Base-by-base conservation (phyloP, 805 yeast species). In the Pichia kluyveri region DNA sequence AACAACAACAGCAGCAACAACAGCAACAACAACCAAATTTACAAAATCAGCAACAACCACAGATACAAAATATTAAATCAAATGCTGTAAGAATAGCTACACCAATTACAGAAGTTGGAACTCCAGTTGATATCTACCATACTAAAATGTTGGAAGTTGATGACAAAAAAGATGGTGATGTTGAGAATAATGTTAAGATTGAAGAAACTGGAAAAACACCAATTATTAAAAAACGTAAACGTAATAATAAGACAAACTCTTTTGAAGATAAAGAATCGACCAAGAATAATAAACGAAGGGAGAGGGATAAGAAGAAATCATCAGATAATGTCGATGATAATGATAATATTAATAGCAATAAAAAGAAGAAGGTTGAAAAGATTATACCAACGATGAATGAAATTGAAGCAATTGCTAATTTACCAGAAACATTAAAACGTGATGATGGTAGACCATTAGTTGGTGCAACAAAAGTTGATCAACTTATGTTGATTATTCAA, bases 381-480 rank as follows among this genome's bases (percentile, higher is more conserved):
- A 11, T 3, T 3, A 30, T 11, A 11, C 32, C 11, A 30, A 30
- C 11, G 3, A 10, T 11, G 14, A 30, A 30, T 30, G 32, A 30
- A 11, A 12, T 30, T 30, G 32, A 30, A 4, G 11, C 32, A 30
- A 30, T 30, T 10, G 14, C 14, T 30, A 30, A 30, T 19, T 23
- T 30, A 18, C 32, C 46, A 18, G 23, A 47, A 36, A 12, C 71
- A 42, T 66, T 69, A 19, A 70, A 69, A 42, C 59, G 76, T 3
- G 85, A 80, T 41, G 86, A 81, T 55, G 82, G 83, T 1, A 67
- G 86, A 45, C 87, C 89, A 4, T 67, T 83, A 23, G 63, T 87
- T 7, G 96, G 96, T 2, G 88, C 90, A 4, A 90, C 96, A 0
- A 86, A 86, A 60, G 86, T 90, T 28, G 98, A 90, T 66, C 95